These are phyloP conservation scores for Microcera coccophila DNA, from an alignment of 2,329 filamentous ascomycete genomes.

Conservation along the genomic window DNA sequence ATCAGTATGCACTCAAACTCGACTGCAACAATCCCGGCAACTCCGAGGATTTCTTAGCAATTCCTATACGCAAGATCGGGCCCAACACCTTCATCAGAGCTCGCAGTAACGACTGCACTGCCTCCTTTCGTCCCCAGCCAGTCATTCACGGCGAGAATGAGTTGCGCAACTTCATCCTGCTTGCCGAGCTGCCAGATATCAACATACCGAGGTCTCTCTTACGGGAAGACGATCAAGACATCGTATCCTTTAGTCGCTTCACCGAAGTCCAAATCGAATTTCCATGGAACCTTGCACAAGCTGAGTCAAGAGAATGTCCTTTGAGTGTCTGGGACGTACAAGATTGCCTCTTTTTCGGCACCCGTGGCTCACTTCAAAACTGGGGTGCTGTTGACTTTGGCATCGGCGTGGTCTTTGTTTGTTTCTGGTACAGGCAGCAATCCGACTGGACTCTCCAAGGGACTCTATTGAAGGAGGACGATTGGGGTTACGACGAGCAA, in stretches of 20 bases:
- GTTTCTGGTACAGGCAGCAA: background rate
- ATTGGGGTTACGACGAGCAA: background rate
- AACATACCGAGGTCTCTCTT: background rate
- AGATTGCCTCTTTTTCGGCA: conserved; percentile 5
- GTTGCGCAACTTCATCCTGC: background rate
- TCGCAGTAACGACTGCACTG: background rate
- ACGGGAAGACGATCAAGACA: background rate
- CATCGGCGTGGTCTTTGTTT: background rate
- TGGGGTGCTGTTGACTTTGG: conserved; percentile 2
- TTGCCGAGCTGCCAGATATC: background rate
- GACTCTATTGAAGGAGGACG: background rate
- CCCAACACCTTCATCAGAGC: background rate
- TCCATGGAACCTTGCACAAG: background rate
- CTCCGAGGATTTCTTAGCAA: background rate
- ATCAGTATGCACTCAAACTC: background rate
- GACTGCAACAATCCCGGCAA: background rate
- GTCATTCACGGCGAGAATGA: background rate
- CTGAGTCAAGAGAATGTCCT: background rate
- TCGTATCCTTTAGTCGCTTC: background rate
- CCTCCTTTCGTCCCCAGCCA: background rate
- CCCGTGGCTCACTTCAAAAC: conserved; percentile 1
- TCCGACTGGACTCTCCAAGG: background rate
- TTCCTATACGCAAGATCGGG: background rate
- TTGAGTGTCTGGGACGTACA: conserved; percentile 5
- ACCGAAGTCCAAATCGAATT: background rate